Conservation (phyloP, 257 asterid genomes). For the Mitragyna speciosa region DNA sequence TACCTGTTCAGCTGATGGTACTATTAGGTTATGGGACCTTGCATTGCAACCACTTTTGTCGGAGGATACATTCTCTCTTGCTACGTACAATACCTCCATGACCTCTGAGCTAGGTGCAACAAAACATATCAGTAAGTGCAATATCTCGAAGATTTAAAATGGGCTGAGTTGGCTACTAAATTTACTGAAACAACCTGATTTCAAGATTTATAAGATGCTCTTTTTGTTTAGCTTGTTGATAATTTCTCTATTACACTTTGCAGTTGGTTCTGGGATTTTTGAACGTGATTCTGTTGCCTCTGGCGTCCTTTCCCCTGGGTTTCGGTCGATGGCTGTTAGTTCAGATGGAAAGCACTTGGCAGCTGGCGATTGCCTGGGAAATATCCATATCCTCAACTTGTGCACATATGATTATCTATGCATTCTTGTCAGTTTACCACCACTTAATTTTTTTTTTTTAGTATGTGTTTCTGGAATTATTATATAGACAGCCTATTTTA, state of each 20-base stretch:
- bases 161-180: background rate
- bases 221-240: background rate
- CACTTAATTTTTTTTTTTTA: background rate
- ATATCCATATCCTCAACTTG: slow-evolving; percentile 59
- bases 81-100: slow-evolving; percentile 26
- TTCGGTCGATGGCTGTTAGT: slow-evolving; percentile 66
- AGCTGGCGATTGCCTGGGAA: slow-evolving; percentile 72
- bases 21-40: slow-evolving; percentile 71
- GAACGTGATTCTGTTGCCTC: slow-evolving; percentile 61
- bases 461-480: slow-evolving; percentile 12
- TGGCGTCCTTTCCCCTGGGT: slow-evolving; percentile 45
- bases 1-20: slow-evolving; percentile 74
- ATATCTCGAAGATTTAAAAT: slow-evolving; percentile 17
- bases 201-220: background rate
- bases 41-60: slow-evolving; percentile 36
- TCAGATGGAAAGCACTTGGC: slow-evolving; percentile 71
- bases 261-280: slow-evolving; percentile 66
- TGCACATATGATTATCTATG: slow-evolving; percentile 41
- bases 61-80: slow-evolving; percentile 27
- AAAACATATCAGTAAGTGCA: slow-evolving; percentile 43
- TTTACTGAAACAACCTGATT: background rate
- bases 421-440: slow-evolving; percentile 42
- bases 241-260: background rate
- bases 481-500: background rate
- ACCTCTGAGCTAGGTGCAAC: slow-evolving; percentile 22